Base-by-base conservation (phyloP, 129 eudicot genomes). In the Lactuca sativa region DNA sequence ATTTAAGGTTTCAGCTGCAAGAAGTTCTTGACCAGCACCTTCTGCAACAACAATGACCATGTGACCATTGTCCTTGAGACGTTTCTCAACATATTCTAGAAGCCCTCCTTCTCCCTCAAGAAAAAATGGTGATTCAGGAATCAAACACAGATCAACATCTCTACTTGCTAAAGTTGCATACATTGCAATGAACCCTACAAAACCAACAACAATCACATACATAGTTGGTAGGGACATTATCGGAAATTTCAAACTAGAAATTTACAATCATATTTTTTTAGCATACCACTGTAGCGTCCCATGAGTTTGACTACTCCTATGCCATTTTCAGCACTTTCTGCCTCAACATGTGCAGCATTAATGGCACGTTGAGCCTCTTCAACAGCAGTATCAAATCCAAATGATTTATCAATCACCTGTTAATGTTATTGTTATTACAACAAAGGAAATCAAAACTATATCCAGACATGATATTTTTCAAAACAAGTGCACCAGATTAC, bases 71-170 rank as follows among this genome's bases (percentile, higher is more conserved):
- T 78, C 82, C 59, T 78, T 71, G 5, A 78, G 72, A 63, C 82
- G 77, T 64, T 64, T 78, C 44, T 78, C 77, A 25, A 78, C 82
- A n/a, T 78, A 70, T 78, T 78, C 77, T 32, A 78, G 77, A 15
- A 92, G 89, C 68, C 97, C 97, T 59, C 97, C 97, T 69, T 82
- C 76, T 55, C 97, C 95, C 65, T 88, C 97, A 33, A 92, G 91
- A 72, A 73, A 88, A 74, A 92, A 92, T 1, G 97, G 96, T 17
- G 97, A 88, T 77, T 92, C 97, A 3, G 97, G 97, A 76, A 88
- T 92, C 82, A 92, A 84, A 64, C 97, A 92, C 59, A 88, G 81
- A 78, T 88, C 97, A 15, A 92, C 97, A 81, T 92, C 97, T 77
- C 97, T 78, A 66, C 84, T 92, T 8, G 97, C 97, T 52, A 92